A percentile compares a stretch with the other conserved stretches of the same genome.
phyloP scores from a whole-genome alignment of 2,329 filamentous ascomycete genomes.

The Fusarium sp. region DNA sequence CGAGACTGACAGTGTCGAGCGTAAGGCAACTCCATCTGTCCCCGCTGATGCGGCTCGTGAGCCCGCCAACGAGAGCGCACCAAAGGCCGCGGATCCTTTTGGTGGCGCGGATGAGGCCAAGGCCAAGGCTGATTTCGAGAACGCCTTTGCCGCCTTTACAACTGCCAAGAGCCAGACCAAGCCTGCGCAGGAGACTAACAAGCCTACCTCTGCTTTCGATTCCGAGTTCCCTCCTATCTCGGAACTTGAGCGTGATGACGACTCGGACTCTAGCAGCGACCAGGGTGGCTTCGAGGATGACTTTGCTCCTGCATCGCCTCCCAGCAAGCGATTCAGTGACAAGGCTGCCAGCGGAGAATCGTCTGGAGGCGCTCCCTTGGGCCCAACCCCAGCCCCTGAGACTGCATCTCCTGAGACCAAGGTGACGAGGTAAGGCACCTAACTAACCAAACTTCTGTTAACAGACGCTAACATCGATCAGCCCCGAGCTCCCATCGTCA shows the following conservation, averaged over 20 bases:
- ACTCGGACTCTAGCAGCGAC: constrained; percentile 85
- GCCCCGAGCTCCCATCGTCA: constrained; percentile 48
- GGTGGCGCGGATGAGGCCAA: constrained; percentile 65
- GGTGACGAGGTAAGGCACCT: constrained; percentile 42
- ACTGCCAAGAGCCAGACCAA: constrained; percentile 63
- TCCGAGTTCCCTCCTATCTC: constrained; percentile 93
- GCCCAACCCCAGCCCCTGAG: constrained; percentile 42
- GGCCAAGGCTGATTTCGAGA: constrained; percentile 86
- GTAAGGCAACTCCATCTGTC: constrained; percentile 50
- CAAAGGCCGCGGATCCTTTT: constrained; percentile 61
- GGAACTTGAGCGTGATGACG: constrained; percentile 80
- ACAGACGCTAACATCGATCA: constrained; percentile 30
- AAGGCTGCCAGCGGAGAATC: constrained; percentile 34
- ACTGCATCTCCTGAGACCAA: constrained; percentile 33
- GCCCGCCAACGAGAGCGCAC: constrained; percentile 30
- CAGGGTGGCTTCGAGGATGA: constrained; percentile 93
- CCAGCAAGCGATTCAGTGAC: constrained; percentile 47
- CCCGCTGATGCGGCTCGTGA: constrained; percentile 44
- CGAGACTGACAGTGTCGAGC: constrained; percentile 45
- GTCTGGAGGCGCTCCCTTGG: constrained; percentile 21
- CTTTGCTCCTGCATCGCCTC: constrained; percentile 76
- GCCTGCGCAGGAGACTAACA: constrained; percentile 54
- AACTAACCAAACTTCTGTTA: neutral
- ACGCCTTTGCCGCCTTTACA: constrained; percentile 83
- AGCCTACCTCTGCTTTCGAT: constrained; percentile 67